Evolutionary conservation across 305 asterid species (phyloP), one percentile per base, ranked within the genome.

Genomic region (Fraxinus ornus): DNA sequence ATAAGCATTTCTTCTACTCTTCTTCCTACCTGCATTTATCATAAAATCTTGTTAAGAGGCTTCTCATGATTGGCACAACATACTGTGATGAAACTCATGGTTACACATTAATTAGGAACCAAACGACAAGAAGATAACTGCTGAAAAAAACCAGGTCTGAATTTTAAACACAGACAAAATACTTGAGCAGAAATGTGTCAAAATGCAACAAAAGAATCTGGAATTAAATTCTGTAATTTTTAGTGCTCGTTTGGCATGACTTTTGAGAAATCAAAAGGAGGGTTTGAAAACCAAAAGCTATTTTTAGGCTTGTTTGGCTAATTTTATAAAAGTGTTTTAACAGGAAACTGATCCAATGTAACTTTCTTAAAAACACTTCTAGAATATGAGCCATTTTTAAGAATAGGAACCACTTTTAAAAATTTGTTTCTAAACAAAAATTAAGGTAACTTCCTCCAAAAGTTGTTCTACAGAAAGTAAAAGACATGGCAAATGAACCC

Each of bases 11-110:
- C 77, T 9, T 72, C 19, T 72, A 72, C 26, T 72, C 77, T 72
- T 72, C 75, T 30, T 70, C 75, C 75, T 70, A 72, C 77, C 77
- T 72, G 77, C 77, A 72, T 33, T 35, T 33, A 33, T 15, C 26
- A 33, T 12, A 72, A 33, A 72, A 72, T 32, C 49, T 35, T 7
- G 47, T 32, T 33, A 72, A 6, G 44, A 68, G 37, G 19, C 75
- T 26, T 5, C 36, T 33, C 47, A 3, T 15, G 12, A 55, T 8
- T 60, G 49, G 7, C 24, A 72, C 19, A 6, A 32, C 24, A 35
- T 32, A 71, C 10, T 33, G 26, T 32, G 44, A 15, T 32, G 37
- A 72, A 72, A 44, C 19, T 32, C 28, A 32, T 28, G 5, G 37
- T 68, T 71, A 32, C 76, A 71, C 12, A 30, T 71, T 19, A 33